phyloP scores from a whole-genome alignment of 208 protist species.

The Leishmania gerbilli region DNA sequence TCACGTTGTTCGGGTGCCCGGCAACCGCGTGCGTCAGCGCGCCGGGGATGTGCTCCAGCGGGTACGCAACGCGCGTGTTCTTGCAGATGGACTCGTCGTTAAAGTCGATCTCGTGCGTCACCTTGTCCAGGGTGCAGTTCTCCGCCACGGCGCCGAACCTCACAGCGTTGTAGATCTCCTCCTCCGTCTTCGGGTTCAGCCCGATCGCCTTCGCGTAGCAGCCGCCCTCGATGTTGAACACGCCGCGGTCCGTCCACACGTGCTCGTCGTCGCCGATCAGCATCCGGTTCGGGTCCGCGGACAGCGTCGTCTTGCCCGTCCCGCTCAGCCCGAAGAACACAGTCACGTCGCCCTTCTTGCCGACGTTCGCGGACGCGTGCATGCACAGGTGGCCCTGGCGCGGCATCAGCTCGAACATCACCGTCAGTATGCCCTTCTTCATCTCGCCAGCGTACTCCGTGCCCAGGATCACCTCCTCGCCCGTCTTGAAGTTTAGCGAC shows the following conservation, averaged over 20 bases:
- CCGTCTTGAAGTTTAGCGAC: constrained; percentile 80
- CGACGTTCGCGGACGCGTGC: constrained; percentile 94
- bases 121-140: constrained; percentile 81
- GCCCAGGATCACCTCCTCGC: constrained; percentile 95
- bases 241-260: constrained; percentile 87
- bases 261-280: constrained; percentile 95
- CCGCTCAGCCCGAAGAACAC: constrained; percentile 93
- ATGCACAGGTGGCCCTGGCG: constrained; percentile 92
- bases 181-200: constrained; percentile 89
- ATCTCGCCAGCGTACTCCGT: constrained; percentile 98
- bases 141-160: constrained; percentile 87
- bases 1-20: constrained; percentile 94
- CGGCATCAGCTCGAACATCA: constrained; percentile 97
- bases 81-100: constrained; percentile 94
- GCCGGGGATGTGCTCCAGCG: constrained; percentile 94
- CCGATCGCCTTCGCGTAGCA: constrained; percentile 94
- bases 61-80: constrained; percentile 97
- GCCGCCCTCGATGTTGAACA: constrained; percentile 94
- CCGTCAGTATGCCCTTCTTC: constrained; percentile 98
- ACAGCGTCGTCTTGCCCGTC: constrained; percentile 95
- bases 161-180: constrained; percentile 93
- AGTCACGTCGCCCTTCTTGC: constrained; percentile 69
- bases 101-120: constrained; percentile 90
- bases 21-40: constrained; percentile 76
- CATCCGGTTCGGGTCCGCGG: constrained; percentile 77